A percentile compares a stretch with the other conserved stretches of the same genome.
phyloP scores from a whole-genome alignment of 2,329 filamentous ascomycete genomes.

The Aspergillus ochraceoroseus region DNA sequence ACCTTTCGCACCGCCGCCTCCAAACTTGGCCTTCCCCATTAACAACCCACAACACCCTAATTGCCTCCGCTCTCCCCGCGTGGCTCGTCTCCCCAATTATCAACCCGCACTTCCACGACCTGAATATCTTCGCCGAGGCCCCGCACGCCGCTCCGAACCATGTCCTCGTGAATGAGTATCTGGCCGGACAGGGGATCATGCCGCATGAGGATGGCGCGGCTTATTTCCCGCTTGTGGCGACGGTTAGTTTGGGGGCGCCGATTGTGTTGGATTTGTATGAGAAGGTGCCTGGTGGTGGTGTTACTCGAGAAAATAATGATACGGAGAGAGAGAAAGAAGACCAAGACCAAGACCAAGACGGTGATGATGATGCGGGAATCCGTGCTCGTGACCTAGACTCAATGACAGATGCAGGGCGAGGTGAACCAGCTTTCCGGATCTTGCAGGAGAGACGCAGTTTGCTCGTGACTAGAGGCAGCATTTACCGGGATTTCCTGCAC shows the following conservation, averaged over 20 bases:
- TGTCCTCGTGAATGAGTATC: conserved; percentile 89
- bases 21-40: conserved; percentile 87
- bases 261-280: conserved; percentile 73
- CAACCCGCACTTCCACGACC: conserved; percentile 45
- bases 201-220: conserved; percentile 88
- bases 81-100: conserved; percentile 72
- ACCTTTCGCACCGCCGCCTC: conserved; percentile 79
- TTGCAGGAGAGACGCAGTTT: conserved; percentile 78
- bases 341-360: conserved; percentile 9
- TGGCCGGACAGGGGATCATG: conserved; percentile 88
- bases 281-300: conserved; percentile 44
- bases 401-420: too few species aligned
- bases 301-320: conserved; percentile 2
- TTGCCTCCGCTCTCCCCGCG: conserved; percentile 64
- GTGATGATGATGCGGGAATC: background rate
- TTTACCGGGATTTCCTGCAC: conserved; percentile 57
- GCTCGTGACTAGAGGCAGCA: conserved; percentile 51
- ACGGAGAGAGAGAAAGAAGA: conserved; percentile 7
- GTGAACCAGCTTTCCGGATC: too few species aligned
- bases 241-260: conserved; percentile 74
- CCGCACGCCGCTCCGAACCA: conserved; percentile 79
- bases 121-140: conserved; percentile 56
- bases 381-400: background rate
- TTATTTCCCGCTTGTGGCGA: conserved; percentile 84
- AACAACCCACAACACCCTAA: conserved; percentile 66